Evolutionary conservation across 306 rosid species (phyloP).

Genomic region (Styphnolobium japonicum): DNA sequence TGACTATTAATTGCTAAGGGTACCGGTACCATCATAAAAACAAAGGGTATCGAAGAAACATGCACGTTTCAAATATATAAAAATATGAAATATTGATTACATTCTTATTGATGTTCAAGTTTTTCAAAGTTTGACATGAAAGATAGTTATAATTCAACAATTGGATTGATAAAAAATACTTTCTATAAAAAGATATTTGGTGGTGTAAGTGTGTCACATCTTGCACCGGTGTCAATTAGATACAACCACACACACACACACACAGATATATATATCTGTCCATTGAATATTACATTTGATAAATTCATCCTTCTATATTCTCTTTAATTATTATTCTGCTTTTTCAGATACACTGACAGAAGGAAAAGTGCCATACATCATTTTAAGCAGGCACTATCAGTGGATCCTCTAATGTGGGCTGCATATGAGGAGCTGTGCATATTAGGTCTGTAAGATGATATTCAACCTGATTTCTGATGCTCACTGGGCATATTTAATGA

Average conservation of each 20-base stretch:
- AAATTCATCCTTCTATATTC: constrained; percentile 23
- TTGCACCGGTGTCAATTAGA: not conserved
- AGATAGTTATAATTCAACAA: not conserved
- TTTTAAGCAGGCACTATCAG: constrained; percentile 44
- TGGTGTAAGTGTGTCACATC: not conserved
- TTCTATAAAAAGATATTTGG: not conserved
- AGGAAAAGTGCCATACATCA: constrained; percentile 42
- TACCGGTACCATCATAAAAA: no score
- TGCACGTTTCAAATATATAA: not conserved
- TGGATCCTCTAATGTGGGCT: constrained; percentile 66
- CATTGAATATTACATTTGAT: constrained; percentile 62
- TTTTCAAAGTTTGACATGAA: not conserved
- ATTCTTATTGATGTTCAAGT: not conserved
- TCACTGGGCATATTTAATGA: not conserved
- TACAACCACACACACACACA: no score
- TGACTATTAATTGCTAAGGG: no score
- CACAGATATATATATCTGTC: no score
- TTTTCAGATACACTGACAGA: constrained; percentile 52
- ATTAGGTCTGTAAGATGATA: constrained; percentile 64
- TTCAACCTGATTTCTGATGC: constrained; percentile 10
- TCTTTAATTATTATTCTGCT: not conserved
- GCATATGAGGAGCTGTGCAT: constrained; percentile 91
- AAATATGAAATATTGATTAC: not conserved
- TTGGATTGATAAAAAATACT: not conserved
- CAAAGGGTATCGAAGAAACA: no score